Evolutionary conservation across 2,329 filamentous ascomycete species (phyloP).

Genomic region (Cytospora chrysosperma): DNA sequence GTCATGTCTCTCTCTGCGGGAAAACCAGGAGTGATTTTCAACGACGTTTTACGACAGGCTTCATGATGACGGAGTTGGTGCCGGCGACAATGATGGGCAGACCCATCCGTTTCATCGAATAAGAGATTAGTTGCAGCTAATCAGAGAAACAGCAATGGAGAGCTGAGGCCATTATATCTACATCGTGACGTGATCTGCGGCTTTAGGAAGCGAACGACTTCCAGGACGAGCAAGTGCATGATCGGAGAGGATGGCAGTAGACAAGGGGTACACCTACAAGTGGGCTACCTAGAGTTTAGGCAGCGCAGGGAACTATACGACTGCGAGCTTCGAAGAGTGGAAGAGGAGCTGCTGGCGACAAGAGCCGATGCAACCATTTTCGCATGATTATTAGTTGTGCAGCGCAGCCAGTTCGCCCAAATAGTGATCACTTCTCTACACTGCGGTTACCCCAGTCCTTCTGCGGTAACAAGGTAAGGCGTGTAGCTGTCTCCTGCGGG

Average conservation of each 20-base stretch:
- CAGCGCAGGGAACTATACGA: not conserved
- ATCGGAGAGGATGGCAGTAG: not conserved
- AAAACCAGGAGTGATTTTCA: not conserved
- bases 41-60: not conserved
- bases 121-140: not conserved
- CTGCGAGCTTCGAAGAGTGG: not conserved
- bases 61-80: not conserved
- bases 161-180: not conserved
- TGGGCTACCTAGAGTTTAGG: not conserved
- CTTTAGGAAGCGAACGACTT: not conserved
- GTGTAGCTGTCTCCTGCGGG: not conserved
- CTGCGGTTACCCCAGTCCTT: not conserved
- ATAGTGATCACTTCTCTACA: not conserved
- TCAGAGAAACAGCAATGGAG: not conserved
- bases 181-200: not conserved
- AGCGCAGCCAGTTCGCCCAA: not conserved
- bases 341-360: not conserved
- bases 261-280: not conserved
- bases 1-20: not conserved
- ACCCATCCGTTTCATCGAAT: not conserved
- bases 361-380: too few relatives aligned
- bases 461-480: not conserved
- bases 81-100: not conserved
- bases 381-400: not conserved
- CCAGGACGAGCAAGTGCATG: not conserved